Base-by-base conservation (phyloP, 2,329 filamentous ascomycete genomes). In the Laburnicola sp. region DNA sequence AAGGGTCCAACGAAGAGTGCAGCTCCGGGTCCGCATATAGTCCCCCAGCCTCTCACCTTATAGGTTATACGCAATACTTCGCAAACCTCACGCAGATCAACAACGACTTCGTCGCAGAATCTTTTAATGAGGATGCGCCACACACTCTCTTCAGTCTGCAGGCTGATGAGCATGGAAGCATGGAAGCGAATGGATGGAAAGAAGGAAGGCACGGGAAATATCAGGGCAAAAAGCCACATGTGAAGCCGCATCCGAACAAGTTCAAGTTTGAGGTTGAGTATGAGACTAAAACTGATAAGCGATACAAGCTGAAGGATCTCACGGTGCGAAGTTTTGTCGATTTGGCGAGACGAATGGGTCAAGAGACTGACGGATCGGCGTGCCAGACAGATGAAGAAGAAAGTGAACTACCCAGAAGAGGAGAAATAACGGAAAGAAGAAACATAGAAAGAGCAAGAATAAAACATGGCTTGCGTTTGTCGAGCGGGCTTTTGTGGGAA, bases 71-170 rank as follows among this genome's bases (percentile, higher is more conserved):
- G 3, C 94, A 99, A 65, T 97, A 95, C 72, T 97, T 85, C 72
- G 91, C 93, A 54, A 99, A 99, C 70, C 76, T 99, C n/a, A 97
- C 93, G 0, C 76, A 84, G 51, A 86, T 96, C 74, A 95, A 97
- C 74, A 89, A 91, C 62, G 83, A 88, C 53, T 80, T 85, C 32
- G 57, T 64, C 30, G 59, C 46, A 5, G 23, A 26, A 9, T 56
- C 58, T 2, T 25, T 31, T 3, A 60, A 63, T 27, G 32, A 55
- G 3, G n/a, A 54, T 1, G 45, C 48, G 3, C 54, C 58, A 3
- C 41, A 30, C 0, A 60, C 59, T 3, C 62, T 70, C 9, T 68
- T 67, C 28, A 65, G 60, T 2, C 51, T 70, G 2, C 51, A 55
- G 6, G 57, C 73, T 4, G 65, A 70, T 2, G 57, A 65, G 2